Conservation (phyloP, 2,329 filamentous ascomycete genomes). For the Apiospora hydei region DNA sequence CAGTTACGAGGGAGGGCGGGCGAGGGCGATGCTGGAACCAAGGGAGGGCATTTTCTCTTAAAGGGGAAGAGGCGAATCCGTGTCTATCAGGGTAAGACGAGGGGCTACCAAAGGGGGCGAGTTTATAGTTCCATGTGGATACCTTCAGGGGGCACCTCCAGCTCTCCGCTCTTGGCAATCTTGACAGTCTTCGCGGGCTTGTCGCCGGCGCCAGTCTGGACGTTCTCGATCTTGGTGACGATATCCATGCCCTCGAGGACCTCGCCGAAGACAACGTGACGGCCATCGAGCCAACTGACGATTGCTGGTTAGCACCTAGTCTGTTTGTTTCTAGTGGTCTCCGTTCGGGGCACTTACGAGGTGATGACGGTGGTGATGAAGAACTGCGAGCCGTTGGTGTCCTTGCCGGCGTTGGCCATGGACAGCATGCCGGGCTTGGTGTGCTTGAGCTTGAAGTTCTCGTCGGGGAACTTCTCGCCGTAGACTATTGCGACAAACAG, state of each 20-base stretch:
- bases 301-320: conserved; percentile 23
- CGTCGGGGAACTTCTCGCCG: conserved; percentile 81
- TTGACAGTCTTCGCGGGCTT: conserved; percentile 74
- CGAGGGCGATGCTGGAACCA: conserved; percentile 8
- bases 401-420: conserved; percentile 85
- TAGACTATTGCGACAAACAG: conserved; percentile 59
- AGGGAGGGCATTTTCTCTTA: conserved; percentile 6
- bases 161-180: conserved; percentile 84
- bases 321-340: neutral
- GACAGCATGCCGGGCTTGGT: conserved; percentile 82
- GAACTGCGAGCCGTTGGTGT: conserved; percentile 90
- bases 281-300: conserved; percentile 78
- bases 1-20: conserved; percentile 31
- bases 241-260: conserved; percentile 86
- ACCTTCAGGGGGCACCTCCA: conserved; percentile 88
- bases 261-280: conserved; percentile 88
- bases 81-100: conserved; percentile 29
- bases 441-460: conserved; percentile 97
- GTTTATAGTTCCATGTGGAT: conserved; percentile 87
- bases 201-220: conserved; percentile 69
- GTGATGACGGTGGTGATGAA: conserved; percentile 89
- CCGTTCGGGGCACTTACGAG: conserved; percentile 59
- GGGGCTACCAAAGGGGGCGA: conserved; percentile 40
- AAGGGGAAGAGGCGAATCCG: neutral
- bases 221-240: conserved; percentile 79